A percentile compares a stretch with the other conserved stretches of the same genome.
phyloP scores from a whole-genome alignment of 108 stramenopile genomes.

The Craspedostauros australis region DNA sequence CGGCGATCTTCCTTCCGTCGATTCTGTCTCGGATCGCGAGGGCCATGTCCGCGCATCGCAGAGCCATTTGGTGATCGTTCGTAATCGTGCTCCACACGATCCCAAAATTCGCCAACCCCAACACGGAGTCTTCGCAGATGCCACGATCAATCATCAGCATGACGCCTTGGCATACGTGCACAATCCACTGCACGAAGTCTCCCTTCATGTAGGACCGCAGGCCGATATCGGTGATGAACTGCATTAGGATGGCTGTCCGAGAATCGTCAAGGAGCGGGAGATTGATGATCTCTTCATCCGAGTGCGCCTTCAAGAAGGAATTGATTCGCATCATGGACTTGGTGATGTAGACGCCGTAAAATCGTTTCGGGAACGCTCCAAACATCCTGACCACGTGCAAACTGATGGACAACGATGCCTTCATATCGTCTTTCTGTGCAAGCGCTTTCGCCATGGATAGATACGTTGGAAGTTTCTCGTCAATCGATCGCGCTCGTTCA shows the following conservation, averaged over 20 bases:
- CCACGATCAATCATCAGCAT: constrained; percentile 18
- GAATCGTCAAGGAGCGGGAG: constrained; percentile 9
- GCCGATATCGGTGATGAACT: constrained; percentile 11
- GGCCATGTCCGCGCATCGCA: too few relatives aligned
- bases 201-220: constrained; percentile 11
- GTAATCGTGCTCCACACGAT: too few relatives aligned
- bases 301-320: constrained; percentile 3
- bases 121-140: constrained; percentile 8
- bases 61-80: too few relatives aligned
- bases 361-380: constrained; percentile 9
- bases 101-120: constrained; percentile 16
- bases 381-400: too few relatives aligned
- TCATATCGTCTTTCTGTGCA: constrained; percentile 12
- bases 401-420: constrained; percentile 6
- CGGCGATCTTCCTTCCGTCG: too few relatives aligned
- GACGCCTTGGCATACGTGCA: constrained; percentile 9
- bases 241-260: constrained; percentile 5
- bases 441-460: constrained; percentile 10
- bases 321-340: constrained; percentile 1
- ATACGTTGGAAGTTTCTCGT: constrained; percentile 22
- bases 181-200: constrained; percentile 5
- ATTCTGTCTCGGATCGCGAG: too few relatives aligned
- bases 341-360: constrained; percentile 13
- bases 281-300: constrained; percentile 16
- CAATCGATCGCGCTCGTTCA: constrained; percentile 1